Evolutionary conservation across 352 stramenopile species (phyloP).

Genomic region (Blastocystis sp.): DNA sequence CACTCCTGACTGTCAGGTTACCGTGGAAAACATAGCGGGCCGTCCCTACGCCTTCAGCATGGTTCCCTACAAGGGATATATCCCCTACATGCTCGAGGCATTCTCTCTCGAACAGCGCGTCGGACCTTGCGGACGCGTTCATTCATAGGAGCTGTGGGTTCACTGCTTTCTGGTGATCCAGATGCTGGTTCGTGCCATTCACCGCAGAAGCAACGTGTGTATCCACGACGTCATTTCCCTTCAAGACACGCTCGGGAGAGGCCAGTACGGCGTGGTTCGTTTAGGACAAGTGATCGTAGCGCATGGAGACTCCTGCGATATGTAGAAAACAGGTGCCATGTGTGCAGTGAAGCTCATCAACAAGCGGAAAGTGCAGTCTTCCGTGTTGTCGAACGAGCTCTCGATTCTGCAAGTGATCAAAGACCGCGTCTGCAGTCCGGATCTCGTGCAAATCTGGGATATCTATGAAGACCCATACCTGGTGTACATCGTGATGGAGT

Average conservation of each 20-base stretch:
- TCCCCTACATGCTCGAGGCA: not conserved
- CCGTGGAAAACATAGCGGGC: not conserved
- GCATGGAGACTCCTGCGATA: not conserved
- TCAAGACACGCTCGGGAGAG: not conserved
- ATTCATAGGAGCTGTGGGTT: slow-evolving; percentile 21
- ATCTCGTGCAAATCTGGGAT: not conserved
- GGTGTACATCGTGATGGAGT: slow-evolving; percentile 39
- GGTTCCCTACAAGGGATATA: not conserved
- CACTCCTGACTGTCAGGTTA: slow-evolving; percentile 8
- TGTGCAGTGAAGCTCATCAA: slow-evolving; percentile 33
- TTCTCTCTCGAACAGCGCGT: slow-evolving; percentile 8
- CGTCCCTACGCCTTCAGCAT: not conserved
- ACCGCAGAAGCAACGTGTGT: not conserved
- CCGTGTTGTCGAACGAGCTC: not conserved
- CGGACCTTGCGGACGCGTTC: not conserved
- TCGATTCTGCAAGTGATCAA: not conserved
- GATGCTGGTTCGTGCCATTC: not conserved
- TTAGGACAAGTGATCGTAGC: not conserved
- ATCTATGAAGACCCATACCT: slow-evolving; percentile 7
- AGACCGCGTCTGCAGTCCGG: not conserved
- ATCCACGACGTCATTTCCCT: not conserved
- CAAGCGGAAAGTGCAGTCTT: not conserved
- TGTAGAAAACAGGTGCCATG: not conserved
- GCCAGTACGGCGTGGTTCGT: not conserved
- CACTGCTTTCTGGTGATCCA: not conserved